Evolutionary conservation across 2,329 filamentous ascomycete genomes (phyloP).

Genomic region (Penicillium sumatraense): DNA sequence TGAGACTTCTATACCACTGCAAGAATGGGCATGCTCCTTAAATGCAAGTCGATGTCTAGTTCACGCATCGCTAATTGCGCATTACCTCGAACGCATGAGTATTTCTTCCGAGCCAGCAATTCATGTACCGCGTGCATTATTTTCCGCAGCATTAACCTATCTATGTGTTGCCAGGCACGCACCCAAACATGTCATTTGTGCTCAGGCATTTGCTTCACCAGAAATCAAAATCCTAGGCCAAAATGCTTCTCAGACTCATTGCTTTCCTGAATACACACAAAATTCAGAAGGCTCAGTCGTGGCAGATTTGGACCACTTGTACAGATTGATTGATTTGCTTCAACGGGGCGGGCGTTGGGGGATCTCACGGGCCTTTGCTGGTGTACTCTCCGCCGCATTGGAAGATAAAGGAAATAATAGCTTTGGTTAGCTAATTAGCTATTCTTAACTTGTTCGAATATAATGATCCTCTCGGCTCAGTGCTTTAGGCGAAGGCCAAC

Average conservation of each 20-base stretch:
- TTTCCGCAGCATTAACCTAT: constrained; percentile 19
- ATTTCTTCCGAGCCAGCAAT: constrained; percentile 25
- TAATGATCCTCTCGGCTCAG: background rate
- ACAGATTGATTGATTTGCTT: constrained; percentile 18
- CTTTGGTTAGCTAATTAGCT: background rate
- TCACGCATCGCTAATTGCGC: constrained; percentile 20
- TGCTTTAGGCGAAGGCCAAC: background rate
- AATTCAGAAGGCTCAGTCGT: constrained; percentile 20
- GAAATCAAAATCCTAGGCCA: constrained; percentile 29
- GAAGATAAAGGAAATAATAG: background rate
- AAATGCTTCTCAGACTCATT: background rate
- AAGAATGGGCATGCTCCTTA: constrained; percentile 29
- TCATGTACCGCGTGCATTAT: constrained; percentile 23
- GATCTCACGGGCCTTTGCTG: constrained; percentile 32
- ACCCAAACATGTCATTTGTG: constrained; percentile 8
- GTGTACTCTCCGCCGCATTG: constrained; percentile 20
- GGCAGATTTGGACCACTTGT: constrained; percentile 29
- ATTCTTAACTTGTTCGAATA: background rate
- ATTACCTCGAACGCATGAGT: constrained; percentile 21
- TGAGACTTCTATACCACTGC: constrained; percentile 16
- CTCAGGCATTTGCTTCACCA: constrained; percentile 25
- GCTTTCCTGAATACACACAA: background rate
- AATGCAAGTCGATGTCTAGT: constrained; percentile 23
- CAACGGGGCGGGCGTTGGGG: constrained; percentile 33
- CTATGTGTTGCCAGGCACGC: constrained; percentile 23